Evolutionary conservation across 148 eudicot genomes (phyloP).

Genomic region (Vaccinium vitisidaea): DNA sequence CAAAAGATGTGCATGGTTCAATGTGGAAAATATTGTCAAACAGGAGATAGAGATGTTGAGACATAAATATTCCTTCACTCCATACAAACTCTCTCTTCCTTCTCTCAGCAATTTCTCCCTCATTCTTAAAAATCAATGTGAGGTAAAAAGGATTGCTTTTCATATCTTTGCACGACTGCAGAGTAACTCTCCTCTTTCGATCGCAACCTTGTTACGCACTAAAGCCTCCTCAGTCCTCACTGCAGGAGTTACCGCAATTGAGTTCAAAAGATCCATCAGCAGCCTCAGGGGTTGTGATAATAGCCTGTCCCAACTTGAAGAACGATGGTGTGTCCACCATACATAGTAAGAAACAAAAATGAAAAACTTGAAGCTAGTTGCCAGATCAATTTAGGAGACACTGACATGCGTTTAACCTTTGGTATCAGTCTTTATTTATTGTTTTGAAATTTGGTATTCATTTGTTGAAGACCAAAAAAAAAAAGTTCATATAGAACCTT

Average conservation of each 20-base stretch:
- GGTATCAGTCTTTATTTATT: neutral
- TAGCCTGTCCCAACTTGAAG: neutral
- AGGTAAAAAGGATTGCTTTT: neutral
- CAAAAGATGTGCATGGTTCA: neutral
- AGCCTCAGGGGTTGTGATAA: neutral
- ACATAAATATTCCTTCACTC: neutral
- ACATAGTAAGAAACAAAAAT: neutral
- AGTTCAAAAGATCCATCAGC: neutral
- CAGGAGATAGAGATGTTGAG: neutral
- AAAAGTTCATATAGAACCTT: neutral
- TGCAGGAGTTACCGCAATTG: neutral
- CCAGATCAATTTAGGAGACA: neutral
- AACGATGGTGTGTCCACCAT: neutral
- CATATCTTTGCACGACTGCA: neutral
- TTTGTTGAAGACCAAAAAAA: neutral
- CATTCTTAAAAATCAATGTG: neutral
- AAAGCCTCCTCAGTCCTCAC: neutral
- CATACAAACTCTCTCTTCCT: neutral
- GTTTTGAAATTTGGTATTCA: neutral
- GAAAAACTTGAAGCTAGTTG: neutral
- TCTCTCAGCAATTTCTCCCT: neutral
- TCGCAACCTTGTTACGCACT: neutral
- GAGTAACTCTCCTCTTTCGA: neutral
- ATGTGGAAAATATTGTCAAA: neutral
- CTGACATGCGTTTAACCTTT: neutral